Conservation (phyloP, 805 yeast genomes). For the Wickerhamomyces silvicola region DNA sequence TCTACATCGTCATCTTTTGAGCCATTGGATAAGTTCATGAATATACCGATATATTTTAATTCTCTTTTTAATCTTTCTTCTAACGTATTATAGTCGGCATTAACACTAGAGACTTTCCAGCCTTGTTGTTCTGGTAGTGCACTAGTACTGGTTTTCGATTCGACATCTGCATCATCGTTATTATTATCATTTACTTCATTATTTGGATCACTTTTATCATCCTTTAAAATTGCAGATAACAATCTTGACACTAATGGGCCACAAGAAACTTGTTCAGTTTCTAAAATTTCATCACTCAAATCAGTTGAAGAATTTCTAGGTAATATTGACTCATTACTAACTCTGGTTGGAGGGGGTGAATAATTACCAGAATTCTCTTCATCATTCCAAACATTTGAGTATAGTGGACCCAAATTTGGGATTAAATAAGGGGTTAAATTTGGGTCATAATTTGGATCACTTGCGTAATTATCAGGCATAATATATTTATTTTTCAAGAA, state of each 20-base stretch:
- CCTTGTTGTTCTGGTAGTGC: constrained; percentile 37
- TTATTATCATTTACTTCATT: constrained; percentile 22
- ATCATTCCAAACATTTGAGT: constrained; percentile 79
- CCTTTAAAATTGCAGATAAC: constrained; percentile 68
- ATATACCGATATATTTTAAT: constrained; percentile 82
- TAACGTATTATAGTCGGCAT: constrained; percentile 66
- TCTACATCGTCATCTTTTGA: constrained; percentile 13
- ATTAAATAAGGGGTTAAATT: constrained; percentile 66
- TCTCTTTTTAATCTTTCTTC: constrained; percentile 89
- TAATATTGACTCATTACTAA: constrained; percentile 32
- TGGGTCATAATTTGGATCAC: constrained; percentile 51
- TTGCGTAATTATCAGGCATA: constrained; percentile 40
- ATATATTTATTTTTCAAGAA: constrained; percentile 59
- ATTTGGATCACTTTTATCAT: constrained; percentile 16
- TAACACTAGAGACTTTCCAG: constrained; percentile 39
- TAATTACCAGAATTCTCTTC: constrained; percentile 57
- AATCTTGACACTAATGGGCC: constrained; percentile 88
- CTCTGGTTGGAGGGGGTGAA: constrained; percentile 41
- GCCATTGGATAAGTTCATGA: constrained; percentile 48
- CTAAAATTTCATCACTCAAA: constrained; percentile 55
- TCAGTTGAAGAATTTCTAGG: constrained; percentile 59
- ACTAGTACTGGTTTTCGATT: constrained; percentile 18
- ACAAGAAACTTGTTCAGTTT: constrained; percentile 71
- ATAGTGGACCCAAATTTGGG: constrained; percentile 80
- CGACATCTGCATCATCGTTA: constrained; percentile 21